Evolutionary conservation across 495 filamentous ascomycete species (phyloP), one percentile per base, ranked within the genome.

Genomic region (Amniculicola lignicola): DNA sequence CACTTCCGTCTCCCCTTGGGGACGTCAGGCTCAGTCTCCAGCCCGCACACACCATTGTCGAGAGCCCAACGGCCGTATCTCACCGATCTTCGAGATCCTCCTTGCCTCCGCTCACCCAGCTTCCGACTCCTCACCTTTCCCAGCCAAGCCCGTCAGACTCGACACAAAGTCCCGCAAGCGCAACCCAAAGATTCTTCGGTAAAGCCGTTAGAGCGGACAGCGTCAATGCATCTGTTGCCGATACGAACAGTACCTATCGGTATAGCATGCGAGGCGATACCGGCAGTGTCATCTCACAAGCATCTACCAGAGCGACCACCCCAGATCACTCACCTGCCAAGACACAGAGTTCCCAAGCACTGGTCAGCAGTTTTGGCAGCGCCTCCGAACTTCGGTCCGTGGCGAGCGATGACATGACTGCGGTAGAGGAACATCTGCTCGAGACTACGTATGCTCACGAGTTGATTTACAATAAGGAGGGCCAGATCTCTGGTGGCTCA

Each of bases 401-500:
- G 27, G 58, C 53, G n/a, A 81, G 79, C 12, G 90, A 93, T 47
- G 87, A 89, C 52, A 75, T 77, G 11, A 83, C 89, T 29, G 88
- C 89, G 44, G 79, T 82, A 0, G 91, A 96, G 67, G 84, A 80
- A n/a, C 85, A 86, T 57, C 69, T 95, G 16, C 70, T 93, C 5
- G 87, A 88, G 66, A 93, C 84, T 72, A 94, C 90, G 0, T 95
- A 80, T 63, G 88, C 89, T 0, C 87, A 96, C 58, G 94, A 99
- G 63, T 72, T 99, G 19, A 81, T 93, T 49, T 86, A 85, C 65
- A 96, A 94, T 74, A 95, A 94, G 67, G 92, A 96, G 51, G 91
- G 92, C 14, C 88, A 96, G 56, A 84, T 97, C n/a, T 85, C 86
- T 50, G 94, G 93, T 28, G 94, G 94, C 10, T 92, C 90, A 15